Conservation (phyloP, 2,329 filamentous ascomycete species). For the Cladophialophora yegresii region DNA sequence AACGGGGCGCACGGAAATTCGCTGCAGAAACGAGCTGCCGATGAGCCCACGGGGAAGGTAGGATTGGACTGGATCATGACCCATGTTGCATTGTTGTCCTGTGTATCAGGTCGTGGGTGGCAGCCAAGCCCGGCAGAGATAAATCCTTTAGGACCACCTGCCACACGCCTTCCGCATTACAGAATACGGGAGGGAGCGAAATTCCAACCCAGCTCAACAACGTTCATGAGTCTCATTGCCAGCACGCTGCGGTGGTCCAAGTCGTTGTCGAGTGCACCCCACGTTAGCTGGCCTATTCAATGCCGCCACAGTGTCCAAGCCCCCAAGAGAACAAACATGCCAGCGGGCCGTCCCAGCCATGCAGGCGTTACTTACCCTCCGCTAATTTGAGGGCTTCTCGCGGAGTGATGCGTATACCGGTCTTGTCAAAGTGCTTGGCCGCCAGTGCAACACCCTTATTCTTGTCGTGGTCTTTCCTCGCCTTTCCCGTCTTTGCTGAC, state of each 20-base stretch:
- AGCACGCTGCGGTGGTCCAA: neutral
- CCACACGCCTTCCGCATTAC: neutral
- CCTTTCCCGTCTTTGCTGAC: neutral
- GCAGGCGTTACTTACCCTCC: constrained; percentile 19
- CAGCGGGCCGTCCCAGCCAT: neutral
- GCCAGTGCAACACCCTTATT: constrained; percentile 33
- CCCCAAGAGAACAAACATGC: neutral
- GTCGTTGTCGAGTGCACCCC: neutral
- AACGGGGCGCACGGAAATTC: too few species aligned
- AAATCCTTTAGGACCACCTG: neutral
- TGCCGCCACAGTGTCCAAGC: neutral
- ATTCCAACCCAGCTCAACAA: neutral
- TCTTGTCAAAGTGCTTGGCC: constrained; percentile 37
- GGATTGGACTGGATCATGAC: neutral
- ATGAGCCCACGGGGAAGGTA: neutral
- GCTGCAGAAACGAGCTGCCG: neutral
- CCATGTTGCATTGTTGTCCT: neutral
- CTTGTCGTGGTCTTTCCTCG: constrained; percentile 24
- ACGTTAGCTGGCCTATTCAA: neutral
- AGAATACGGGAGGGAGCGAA: too few species aligned
- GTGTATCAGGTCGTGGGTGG: neutral
- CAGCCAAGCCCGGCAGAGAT: neutral
- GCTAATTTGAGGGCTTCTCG: constrained; percentile 31
- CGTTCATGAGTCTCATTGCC: neutral
- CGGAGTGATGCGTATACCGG: constrained; percentile 34